Evolutionary conservation across 768 basidiomycete species (phyloP), one percentile per base, ranked within the genome.

Genomic region (Podaxis sp.): DNA sequence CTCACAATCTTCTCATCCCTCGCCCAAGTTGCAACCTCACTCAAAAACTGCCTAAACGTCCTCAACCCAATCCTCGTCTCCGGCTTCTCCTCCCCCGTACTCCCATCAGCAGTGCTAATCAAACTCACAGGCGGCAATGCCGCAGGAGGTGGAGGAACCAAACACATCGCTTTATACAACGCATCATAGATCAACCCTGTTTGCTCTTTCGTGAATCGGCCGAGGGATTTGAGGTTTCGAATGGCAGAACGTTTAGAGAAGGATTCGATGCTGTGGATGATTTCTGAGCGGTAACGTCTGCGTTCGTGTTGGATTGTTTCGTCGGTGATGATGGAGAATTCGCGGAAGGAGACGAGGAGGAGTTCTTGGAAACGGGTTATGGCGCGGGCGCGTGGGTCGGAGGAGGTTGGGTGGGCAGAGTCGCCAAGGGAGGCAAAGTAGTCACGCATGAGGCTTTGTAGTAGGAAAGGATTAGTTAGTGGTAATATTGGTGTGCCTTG

Each of bases 361-460:
- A 94, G 85, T 74, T 99, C 95, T 72, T 98, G 97, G 82, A 99
- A 99, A 58, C 91, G 89, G 7, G 95, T 98, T 67, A 98, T 96
- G 21, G 94, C 93, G 11, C 95, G 89, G 3, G 91, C 84, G 13
- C 95, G 88, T 6, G 95, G 89, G 66, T 98, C 96, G 5, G 81
- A 71, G 13, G 96, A 92, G 62, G 89, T 76, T 0, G 97, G 96
- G 70, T 98, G 93, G 0, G 96, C 97, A 1, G 96, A 94, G 14
- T 94, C 90, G 38, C 93, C 96, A 13, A 99, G 85, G 27, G 91
- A 91, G 14, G 90, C 83, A 64, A 99, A 99, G 76, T 98, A 99
- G 59, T 90, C 87, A 55, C 96, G 86, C 93, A 99, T 97, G 23
- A 96, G 79, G 74, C 94, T 95, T 23, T 14, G 46, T 52, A 38